Base-by-base conservation (phyloP, 2,329 filamentous ascomycete genomes). In the Zalaria obscura region DNA sequence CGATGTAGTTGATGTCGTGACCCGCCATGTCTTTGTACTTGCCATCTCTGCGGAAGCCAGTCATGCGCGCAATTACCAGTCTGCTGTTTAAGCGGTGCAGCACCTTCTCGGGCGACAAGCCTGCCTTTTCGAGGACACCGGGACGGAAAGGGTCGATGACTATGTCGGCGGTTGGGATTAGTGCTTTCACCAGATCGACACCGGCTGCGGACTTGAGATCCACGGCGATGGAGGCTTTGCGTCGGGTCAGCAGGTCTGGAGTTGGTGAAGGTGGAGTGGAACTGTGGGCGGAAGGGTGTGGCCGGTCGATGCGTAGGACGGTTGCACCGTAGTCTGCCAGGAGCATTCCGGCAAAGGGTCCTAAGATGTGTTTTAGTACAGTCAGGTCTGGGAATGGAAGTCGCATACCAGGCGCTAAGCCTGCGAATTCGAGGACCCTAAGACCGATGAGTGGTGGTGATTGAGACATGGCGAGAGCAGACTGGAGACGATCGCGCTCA, bases 1-100 rank as follows among this genome's bases (percentile, higher is more conserved):
- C 85, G 35, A 96, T 80, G 62, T 96, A 96, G 57, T 96, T 95
- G 60, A 95, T 94, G 58, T 95, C 88, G 57, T 95, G 88, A 4
- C 88, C 88, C 0, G 88, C 87, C 88, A 94, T 95, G 53, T 73
- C 65, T 38, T 74, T 75, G 63, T 94, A 96, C 52, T 77, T 80
- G 0, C 88, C 89, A 62, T 93, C 85, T 33, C 88, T 72, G 8
- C 89, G 72, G 61, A 95, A 96, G 0, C 89, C 89, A 2, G 87
- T 91, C 74, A 96, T 81, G 34, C 89, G 79, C 5, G 75, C 86
- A 43, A 93, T 78, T 41, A 96, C 76, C 2, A 96, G 65, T 0
- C 79, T 69, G 7, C 80, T 81, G 59, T 95, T 94, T 11, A 73
- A 56, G 25, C 63, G 66, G 27, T 77, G 65, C 5, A 95, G 69